Evolutionary conservation across 2,329 filamentous ascomycete species (phyloP), one percentile per base, ranked within the genome.

Genomic region (Escovopsis weberi): DNA sequence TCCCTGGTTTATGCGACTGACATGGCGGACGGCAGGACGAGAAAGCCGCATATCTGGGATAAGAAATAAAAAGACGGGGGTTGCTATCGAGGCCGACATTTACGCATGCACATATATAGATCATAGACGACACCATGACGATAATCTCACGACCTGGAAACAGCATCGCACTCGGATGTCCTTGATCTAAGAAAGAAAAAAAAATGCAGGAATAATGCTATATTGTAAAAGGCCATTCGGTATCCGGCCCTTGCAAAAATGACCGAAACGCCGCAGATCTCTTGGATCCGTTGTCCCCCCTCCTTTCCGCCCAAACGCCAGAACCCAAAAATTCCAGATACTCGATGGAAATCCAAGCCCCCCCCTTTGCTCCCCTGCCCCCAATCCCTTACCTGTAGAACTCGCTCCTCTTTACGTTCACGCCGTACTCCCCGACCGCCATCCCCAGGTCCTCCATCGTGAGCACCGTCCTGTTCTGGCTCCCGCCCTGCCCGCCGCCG

Each of bases 381-480:
- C 39, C 28, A 28, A 33, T 39, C 38, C 40, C 44, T 55, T 53
- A 95, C 54, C 88, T 75, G 62, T 98, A 98, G 59, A 96, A 98
- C 66, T 98, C 91, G 57, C 89, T 88, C 50, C 91, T 75, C 76
- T 94, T 96, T 42, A 96, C 84, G 59, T 94, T 98, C 41, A 98
- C 87, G 1, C 91, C 91, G 59, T 96, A 98, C 69, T 98, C 91
- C 30, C 85, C 85, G 28, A 96, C 89, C 1, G 91, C 91, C 87
- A 96, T 96, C 12, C 91, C 91, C 54, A 98, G 63, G 8, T 32
- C 28, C 28, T 32, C 91, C 91, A 98, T 96, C 1, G 91, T 96
- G 48, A 98, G 70, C 43, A 98, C 89, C 15, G 91, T 95, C 49
- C 87, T 74, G 49, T 93, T 94, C 66, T 93, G 85, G 43, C 80